A percentile compares a stretch with the other conserved stretches of the same genome.
Evolutionary conservation across 139 green algal genomes (phyloP).

Genomic region (Pedinophyceae sp.): DNA sequence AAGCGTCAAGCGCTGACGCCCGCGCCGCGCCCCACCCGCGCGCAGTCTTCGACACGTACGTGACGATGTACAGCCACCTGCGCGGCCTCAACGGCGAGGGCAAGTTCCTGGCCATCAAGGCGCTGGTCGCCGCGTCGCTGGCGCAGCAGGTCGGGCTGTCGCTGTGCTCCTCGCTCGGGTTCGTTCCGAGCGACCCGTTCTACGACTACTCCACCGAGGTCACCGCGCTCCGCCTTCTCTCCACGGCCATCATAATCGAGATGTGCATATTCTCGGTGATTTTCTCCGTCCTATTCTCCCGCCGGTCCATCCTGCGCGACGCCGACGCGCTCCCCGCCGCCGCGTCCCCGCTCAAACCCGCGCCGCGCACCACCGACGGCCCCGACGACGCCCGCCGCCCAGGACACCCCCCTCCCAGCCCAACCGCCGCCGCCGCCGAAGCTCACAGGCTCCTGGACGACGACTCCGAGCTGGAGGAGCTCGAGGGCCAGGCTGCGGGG

Average conservation of each 20-base stretch:
- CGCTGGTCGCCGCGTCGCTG: constrained; percentile 4
- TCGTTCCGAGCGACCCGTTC: not conserved
- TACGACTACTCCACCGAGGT: constrained; percentile 1
- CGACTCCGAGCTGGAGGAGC: not conserved
- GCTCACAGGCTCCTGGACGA: too few species aligned
- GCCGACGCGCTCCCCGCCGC: too few species aligned
- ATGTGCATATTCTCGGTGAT: constrained; percentile 11
- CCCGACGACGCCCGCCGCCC: too few species aligned
- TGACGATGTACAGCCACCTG: not conserved
- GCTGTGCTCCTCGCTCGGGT: not conserved
- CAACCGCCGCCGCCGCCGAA: too few species aligned
- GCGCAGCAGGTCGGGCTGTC: constrained; percentile 4
- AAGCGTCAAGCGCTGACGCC: too few species aligned
- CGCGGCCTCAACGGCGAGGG: not conserved
- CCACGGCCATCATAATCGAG: constrained; percentile 7
- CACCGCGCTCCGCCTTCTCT: constrained; percentile 2
- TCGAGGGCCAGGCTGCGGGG: not conserved
- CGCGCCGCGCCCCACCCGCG: not conserved
- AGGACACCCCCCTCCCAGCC: too few species aligned
- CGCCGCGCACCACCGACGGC: too few species aligned
- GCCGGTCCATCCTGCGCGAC: too few species aligned
- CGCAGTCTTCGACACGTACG: not conserved
- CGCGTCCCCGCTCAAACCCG: too few species aligned
- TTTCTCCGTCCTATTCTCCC: too few species aligned
- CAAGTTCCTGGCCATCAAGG: constrained; percentile 8